Base-by-base conservation (phyloP, 1,139 yeast genomes). In the Entelexis paramagnoliae region DNA sequence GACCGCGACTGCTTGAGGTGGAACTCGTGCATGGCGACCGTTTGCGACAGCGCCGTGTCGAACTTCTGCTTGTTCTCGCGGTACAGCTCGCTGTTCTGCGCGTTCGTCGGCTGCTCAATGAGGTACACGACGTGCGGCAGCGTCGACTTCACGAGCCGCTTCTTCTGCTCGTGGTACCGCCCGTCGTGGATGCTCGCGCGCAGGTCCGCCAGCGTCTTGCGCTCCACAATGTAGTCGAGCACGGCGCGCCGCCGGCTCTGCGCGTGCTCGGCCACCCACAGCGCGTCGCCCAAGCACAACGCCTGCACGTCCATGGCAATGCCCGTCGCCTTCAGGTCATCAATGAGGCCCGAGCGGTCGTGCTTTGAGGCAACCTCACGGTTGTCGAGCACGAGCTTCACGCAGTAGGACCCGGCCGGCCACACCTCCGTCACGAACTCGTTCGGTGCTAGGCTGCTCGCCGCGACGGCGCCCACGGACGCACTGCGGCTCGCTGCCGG, bases 171-270 rank as follows among this genome's bases (percentile, higher is more conserved):
- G 17, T 58, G 61, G 51, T 68, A 89, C 50, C 99, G 71, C 3
- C 96, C 96, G 67, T 91, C 98, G 56, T 77, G 75, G 44, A 93
- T 88, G 50, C 96, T 85, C 46, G 74, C 64, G 0, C 84, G 83
- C 61, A 93, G 74, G 70, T 93, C 99, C 63, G 86, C 95, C 43
- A 88, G 67, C 53, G 96, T 71, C 66, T 93, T 93, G 39, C 99
- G 74, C 66, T 93, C 99, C 52, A 93, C 75, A 28, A 91, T 82
- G 57, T 78, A 81, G 62, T 89, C 86, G 20, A 93, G 67, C 0
- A 86, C 81, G 2, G 81, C 88, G 53, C 81, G 81, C 53, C 75
- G 74, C 0, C 76, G 74, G 0, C 85, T 77, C 0, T 56, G 61
- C 49, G 69, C 75, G 62, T 88, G 76, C 54, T 75, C 74, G 0